Base-by-base conservation (phyloP, 2,329 filamentous ascomycete genomes). In the Purpureocillium lavendulum region DNA sequence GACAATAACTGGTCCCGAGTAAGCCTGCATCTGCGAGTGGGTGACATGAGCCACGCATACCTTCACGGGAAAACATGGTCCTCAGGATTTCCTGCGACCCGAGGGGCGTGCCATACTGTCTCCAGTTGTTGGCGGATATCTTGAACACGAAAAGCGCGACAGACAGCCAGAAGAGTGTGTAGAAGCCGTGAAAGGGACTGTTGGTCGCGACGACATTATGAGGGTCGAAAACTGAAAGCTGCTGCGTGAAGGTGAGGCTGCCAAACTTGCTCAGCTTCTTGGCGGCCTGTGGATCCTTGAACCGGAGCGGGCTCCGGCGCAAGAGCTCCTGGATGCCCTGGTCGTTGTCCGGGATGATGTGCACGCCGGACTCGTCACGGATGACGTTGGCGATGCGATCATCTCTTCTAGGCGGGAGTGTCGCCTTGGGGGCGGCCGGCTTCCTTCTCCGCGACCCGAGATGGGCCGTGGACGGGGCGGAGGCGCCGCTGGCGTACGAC, bases 121-220 rank as follows among this genome's bases (percentile, higher is more conserved):
- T 70, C 70, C 78, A 87, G 52, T 88, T 89, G 31, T 76, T 69
- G 26, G 76, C 75, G 0, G 73, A 80, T 35, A 85, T 77, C 53
- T 79, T 79, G 28, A 83, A 52, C 42, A 87, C 73, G 49, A 83
- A 71, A 33, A 88, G 56, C 7, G 73, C 71, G 45, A 87, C 77
- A 8, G 72, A 71, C 35, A 87, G 71, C 84, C 85, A 89, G 57
- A 87, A 87, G 1, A 90, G 65, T 0, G 80, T 84, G 52, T 85
- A 88, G 63, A 89, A 89, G 24, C 85, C 85, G 54, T 84, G 77
- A 50, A 88, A 89, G 0, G 80, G 80, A 32, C 79, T 86, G 35
- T 80, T 77, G 4, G 74, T 71, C 2, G 76, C 74, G 1, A 65
- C 64, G 5, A 72, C 69, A 52, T 87, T 88, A 47, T 84, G 78